Conservation (phyloP, 257 asterid species). For the Lavandula angustifolia region DNA sequence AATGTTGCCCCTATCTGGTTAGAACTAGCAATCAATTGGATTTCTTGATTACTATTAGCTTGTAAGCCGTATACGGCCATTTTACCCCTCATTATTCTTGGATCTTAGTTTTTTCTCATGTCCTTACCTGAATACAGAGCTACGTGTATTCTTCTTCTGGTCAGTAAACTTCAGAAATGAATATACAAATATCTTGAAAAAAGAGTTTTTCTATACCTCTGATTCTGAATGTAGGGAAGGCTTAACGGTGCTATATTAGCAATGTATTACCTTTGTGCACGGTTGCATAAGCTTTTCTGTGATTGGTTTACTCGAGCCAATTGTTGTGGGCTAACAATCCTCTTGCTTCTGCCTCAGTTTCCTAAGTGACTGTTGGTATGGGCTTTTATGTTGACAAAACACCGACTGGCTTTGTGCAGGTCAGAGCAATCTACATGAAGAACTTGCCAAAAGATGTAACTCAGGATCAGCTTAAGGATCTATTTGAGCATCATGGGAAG, state of each 20-base stretch:
- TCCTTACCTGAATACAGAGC: neutral
- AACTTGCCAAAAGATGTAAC: constrained; percentile 83
- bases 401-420: constrained; percentile 46
- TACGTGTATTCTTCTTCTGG: neutral
- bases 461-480: constrained; percentile 77
- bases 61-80: neutral
- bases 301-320: neutral
- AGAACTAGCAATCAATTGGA: neutral
- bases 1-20: neutral
- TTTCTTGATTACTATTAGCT: constrained; percentile 7
- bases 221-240: neutral
- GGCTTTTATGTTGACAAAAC: neutral
- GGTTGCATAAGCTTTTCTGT: constrained; percentile 1
- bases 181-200: constrained; percentile 4
- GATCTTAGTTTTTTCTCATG: neutral
- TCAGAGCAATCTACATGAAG: constrained; percentile 93
- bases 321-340: neutral
- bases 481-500: constrained; percentile 87
- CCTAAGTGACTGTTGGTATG: neutral
- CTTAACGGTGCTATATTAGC: neutral
- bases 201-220: neutral
- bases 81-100: constrained; percentile 1
- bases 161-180: constrained; percentile 2
- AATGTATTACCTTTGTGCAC: neutral
- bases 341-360: neutral